Evolutionary conservation across 2,329 filamentous ascomycete genomes (phyloP).

Genomic region (Ophiostoma himal-ulmi): DNA sequence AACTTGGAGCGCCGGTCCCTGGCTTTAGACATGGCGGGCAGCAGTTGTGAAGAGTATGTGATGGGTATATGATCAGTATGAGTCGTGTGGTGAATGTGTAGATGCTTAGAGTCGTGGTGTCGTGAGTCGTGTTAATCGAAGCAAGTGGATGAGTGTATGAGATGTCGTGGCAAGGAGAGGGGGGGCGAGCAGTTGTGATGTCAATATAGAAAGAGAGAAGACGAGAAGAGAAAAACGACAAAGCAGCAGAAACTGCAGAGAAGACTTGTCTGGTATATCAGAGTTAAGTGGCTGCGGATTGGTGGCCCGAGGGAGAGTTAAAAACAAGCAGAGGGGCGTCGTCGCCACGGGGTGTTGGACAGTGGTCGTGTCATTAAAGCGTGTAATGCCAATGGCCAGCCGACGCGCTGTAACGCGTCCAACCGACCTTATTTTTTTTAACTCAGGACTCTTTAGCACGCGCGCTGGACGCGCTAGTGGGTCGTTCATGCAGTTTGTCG

Average conservation of each 20-base stretch:
- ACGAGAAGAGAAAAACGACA: background rate
- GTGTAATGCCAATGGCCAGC: constrained; percentile 7
- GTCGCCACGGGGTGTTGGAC: background rate
- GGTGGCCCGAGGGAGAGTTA: background rate
- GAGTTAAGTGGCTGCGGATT: constrained; percentile 11
- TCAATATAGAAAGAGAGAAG: background rate
- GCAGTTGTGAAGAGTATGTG: background rate
- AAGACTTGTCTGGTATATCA: background rate
- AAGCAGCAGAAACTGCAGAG: background rate
- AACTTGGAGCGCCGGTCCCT: constrained; percentile 42
- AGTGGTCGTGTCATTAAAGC: constrained; percentile 5
- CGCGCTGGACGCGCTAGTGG: constrained; percentile 18
- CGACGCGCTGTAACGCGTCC: constrained; percentile 18
- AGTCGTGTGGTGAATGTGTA: background rate
- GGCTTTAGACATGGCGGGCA: constrained; percentile 35
- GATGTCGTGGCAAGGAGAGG: background rate
- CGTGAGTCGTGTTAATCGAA: background rate
- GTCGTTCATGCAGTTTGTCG: background rate
- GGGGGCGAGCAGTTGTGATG: background rate
- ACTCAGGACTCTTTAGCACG: constrained; percentile 9
- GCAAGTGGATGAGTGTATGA: no score
- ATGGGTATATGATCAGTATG: background rate
- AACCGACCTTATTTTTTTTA: background rate
- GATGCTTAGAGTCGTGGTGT: background rate
- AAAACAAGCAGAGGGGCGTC: constrained; percentile 7